Base-by-base conservation (phyloP, 495 filamentous ascomycete genomes). In the Aspergillus bridgeri region DNA sequence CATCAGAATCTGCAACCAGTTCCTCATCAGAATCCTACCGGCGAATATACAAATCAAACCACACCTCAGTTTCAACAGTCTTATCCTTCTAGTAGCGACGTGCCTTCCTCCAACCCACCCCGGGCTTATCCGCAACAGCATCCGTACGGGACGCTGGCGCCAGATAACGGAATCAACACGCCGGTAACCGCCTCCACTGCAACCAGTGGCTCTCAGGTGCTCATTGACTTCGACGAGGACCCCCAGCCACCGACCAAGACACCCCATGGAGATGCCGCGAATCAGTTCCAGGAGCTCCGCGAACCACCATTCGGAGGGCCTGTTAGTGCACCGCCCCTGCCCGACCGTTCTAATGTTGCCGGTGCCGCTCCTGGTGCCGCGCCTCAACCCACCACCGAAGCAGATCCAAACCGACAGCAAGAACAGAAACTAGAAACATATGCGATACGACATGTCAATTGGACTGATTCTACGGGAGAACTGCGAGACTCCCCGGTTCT, bases 401-500 rank as follows among this genome's bases (percentile, higher is more conserved):
- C 65, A 0, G 73, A 79, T n/a, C 63, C 60, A n/a, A 64, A 70
- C 7, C 71, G 62, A 51, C 71, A 76, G 42, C 69, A 68, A 24
- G 70, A 75, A 45, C 79, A 83, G 60, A 69, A 79, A 65, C 77
- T 80, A 42, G 85, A 89, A 61, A 86, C 85, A 0, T 90, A 90
- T 63, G 78, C 83, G n/a, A 88, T 90, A 56, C 82, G 87, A 56
- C 83, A 85, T 50, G 75, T 89, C 27, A 82, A 82, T 53, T 89
- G 87, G 86, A 71, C 62, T 25, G 78, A 82, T 61, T 66, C 62
- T 18, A 67, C 64, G 0, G 74, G 72, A 11, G 58, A 61, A 19
- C 66, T 84, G 29, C 72, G 81, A 11, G 73, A 77, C 24, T 88
- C 91, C 3, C 92, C 94, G 2, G 88, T 97, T 38, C 77, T 98